These are phyloP conservation scores for Kwoniella pini DNA, from an alignment of 768 basidiomycete genomes.

Conservation along the genomic window DNA sequence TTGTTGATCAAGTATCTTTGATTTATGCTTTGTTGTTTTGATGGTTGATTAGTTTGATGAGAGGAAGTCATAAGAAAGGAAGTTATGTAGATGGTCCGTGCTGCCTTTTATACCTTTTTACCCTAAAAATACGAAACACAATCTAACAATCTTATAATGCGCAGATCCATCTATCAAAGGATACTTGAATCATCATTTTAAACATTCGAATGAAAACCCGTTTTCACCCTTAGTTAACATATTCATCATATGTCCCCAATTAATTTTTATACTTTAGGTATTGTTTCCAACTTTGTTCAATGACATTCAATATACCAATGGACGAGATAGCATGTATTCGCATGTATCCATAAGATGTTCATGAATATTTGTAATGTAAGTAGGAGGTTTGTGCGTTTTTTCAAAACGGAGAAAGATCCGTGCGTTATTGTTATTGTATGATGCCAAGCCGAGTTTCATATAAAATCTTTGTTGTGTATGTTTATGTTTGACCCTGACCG, in stretches of 20 bases:
- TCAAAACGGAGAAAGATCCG: background rate
- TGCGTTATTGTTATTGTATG: too few relatives aligned
- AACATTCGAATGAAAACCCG: too few relatives aligned
- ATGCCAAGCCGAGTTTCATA: background rate
- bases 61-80: background rate
- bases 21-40: background rate
- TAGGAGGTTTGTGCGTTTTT: background rate
- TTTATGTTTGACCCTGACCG: background rate
- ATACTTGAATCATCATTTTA: too few relatives aligned
- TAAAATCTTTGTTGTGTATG: background rate
- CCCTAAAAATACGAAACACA: background rate
- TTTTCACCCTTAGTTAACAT: too few relatives aligned
- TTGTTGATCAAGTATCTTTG: background rate
- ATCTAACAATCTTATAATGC: background rate
- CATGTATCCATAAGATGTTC: too few relatives aligned
- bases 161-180: background rate
- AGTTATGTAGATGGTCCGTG: background rate
- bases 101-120: slow-evolving; percentile 5
- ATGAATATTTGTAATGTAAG: too few relatives aligned
- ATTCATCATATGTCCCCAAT: too few relatives aligned
- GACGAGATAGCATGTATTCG: too few relatives aligned
- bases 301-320: too few relatives aligned
- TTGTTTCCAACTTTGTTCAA: too few relatives aligned
- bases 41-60: slow-evolving; percentile 3
- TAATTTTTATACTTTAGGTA: too few relatives aligned